Conservation (phyloP, 1,139 yeast species). For the Saccharomyces hybrid region DNA sequence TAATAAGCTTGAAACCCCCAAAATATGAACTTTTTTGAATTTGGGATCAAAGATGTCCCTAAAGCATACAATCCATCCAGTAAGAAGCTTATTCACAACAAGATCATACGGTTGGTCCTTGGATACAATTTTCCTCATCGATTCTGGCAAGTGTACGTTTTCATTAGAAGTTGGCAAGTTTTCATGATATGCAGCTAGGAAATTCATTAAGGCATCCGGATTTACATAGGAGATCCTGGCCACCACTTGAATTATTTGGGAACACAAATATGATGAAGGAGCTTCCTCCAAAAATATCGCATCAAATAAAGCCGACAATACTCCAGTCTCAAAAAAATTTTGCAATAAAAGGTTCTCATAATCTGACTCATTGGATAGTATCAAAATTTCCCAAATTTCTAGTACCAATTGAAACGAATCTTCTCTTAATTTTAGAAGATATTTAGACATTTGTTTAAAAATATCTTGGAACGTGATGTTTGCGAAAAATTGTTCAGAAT, state of each 20-base stretch:
- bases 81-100: slow-evolving; percentile 25
- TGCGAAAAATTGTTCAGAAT: slow-evolving; percentile 37
- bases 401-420: slow-evolving; percentile 56
- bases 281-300: slow-evolving; percentile 27
- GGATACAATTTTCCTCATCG: slow-evolving; percentile 20
- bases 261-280: slow-evolving; percentile 32
- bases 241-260: slow-evolving; percentile 47
- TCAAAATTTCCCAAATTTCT: slow-evolving; percentile 51
- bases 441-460: slow-evolving; percentile 49
- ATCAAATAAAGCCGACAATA: slow-evolving; percentile 22
- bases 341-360: slow-evolving; percentile 19
- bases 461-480: slow-evolving; percentile 35
- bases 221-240: slow-evolving; percentile 49
- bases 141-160: slow-evolving; percentile 17
- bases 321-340: slow-evolving; percentile 23
- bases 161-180: slow-evolving; percentile 19
- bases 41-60: slow-evolving; percentile 47
- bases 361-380: slow-evolving; percentile 22
- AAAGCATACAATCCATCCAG: slow-evolving; percentile 32
- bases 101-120: slow-evolving; percentile 24
- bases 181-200: slow-evolving; percentile 26
- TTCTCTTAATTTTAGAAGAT: slow-evolving; percentile 58
- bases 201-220: slow-evolving; percentile 41
- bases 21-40: slow-evolving; percentile 52
- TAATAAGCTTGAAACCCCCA: slow-evolving; percentile 49